Evolutionary conservation across 352 stramenopile species (phyloP).

Genomic region (Pythium sp.): DNA sequence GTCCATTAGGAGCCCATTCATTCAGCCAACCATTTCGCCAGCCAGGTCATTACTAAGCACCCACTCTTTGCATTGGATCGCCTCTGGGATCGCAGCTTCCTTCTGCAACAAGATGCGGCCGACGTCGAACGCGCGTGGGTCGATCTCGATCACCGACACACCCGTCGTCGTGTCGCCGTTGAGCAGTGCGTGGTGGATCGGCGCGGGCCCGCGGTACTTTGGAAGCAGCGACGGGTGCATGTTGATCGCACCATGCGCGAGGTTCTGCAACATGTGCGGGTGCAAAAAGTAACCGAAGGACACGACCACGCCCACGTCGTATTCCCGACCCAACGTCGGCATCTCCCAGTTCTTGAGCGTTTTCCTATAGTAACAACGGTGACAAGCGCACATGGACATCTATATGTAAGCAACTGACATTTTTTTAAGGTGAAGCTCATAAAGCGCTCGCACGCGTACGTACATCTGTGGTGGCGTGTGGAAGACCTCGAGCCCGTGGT

Average conservation of each 20-base stretch:
- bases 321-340: slow-evolving; percentile 30
- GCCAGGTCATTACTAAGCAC: not conserved
- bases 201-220: slow-evolving; percentile 82
- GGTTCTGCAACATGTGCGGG: slow-evolving; percentile 62
- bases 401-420: not conserved
- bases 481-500: slow-evolving; percentile 52
- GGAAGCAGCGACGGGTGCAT: slow-evolving; percentile 87
- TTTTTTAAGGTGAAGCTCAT: not conserved
- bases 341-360: slow-evolving; percentile 76
- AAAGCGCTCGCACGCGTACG: slow-evolving; percentile 11
- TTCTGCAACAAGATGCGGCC: slow-evolving; percentile 72
- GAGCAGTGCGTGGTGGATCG: slow-evolving; percentile 83
- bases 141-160: slow-evolving; percentile 87
- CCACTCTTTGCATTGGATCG: slow-evolving; percentile 53
- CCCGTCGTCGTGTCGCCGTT: slow-evolving; percentile 74
- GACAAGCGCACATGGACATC: too few species aligned
- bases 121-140: slow-evolving; percentile 79
- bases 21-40: not conserved
- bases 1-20: not conserved
- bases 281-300: slow-evolving; percentile 88
- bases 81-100: slow-evolving; percentile 36
- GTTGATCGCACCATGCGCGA: slow-evolving; percentile 79
- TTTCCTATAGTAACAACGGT: slow-evolving; percentile 33
- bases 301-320: slow-evolving; percentile 87
- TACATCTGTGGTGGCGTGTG: slow-evolving; percentile 69